Evolutionary conservation across 768 basidiomycete species (phyloP), one percentile per base, ranked within the genome.

Genomic region (Kwoniella newhampshirensis): DNA sequence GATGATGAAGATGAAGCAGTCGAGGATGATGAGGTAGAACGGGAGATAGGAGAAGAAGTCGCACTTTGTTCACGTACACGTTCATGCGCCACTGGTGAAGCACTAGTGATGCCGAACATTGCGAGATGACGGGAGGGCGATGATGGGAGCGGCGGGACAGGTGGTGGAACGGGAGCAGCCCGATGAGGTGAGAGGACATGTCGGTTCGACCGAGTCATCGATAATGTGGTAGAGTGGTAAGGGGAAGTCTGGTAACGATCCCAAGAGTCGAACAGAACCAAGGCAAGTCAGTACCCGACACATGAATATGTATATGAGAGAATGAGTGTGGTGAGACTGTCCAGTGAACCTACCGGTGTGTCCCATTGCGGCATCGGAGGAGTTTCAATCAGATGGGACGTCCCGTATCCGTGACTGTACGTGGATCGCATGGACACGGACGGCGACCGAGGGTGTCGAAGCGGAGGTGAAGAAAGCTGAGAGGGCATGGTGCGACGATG

Each of bases 151-250:
- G 49, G 49, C 8, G 56, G 56, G 28, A 58, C 56, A 20, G 56
- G 52, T 21, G 52, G 54, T 37, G 54, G 54, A 25, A 46, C 45
- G 13, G 54, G 56, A 20, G 56, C 49, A 23, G 50, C 48, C 20
- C 56, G 48, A 46, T 51, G 56, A 11, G 56, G 56, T 13, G 56
- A 58, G 44, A 41, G 56, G 17, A 51, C 43, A 27, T 58, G 41
- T 51, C 40, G 41, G 28, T 43, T 51, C 20, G 56, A 58, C 21
- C 56, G 26, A 12, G 56, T 58, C 56, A 58, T 58, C 21, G 56
- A 27, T 37, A 43, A 37, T 39, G 32, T 32, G 13, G 32, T 32
- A 32, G 32, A 6, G 32, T 13, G 32, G 32, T 58, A 46, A 39
- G 48, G 56, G 43, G 56, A 58, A 21, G 49, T 58, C 56, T 58